These are phyloP conservation scores for Scutellaria barbata DNA, from an alignment of 257 asterid genomes.

Conservation along the genomic window DNA sequence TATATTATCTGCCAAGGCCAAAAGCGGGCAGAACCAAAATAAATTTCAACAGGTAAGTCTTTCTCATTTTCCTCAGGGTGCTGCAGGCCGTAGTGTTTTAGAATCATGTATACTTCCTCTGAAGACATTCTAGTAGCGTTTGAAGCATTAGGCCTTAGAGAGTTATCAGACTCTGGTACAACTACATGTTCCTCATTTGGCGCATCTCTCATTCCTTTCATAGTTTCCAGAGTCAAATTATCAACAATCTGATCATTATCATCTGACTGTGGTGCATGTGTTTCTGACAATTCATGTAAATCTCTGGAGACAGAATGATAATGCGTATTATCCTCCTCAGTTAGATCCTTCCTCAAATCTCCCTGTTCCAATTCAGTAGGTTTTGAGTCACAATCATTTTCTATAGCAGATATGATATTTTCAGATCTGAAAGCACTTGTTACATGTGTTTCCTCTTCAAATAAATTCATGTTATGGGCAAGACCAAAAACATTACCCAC, in stretches of 20 bases:
- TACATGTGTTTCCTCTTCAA: slow-evolving; percentile 28
- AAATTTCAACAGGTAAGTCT: slow-evolving; percentile 47
- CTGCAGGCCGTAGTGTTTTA: slow-evolving; percentile 36
- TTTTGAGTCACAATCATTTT: slow-evolving; percentile 32
- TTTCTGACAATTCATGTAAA: slow-evolving; percentile 19
- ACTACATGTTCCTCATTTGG: slow-evolving; percentile 27
- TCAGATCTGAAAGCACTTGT: slow-evolving; percentile 26
- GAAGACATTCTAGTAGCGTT: slow-evolving; percentile 43
- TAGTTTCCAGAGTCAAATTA: slow-evolving; percentile 22
- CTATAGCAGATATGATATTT: slow-evolving; percentile 8
- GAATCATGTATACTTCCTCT: slow-evolving; percentile 41
- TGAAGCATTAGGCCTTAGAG: slow-evolving; percentile 32
- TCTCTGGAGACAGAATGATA: slow-evolving; percentile 30
- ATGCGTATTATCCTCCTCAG: slow-evolving; percentile 25
- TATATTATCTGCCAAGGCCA: slow-evolving; percentile 80
- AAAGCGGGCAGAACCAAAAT: slow-evolving; percentile 67
- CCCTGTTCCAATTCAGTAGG: slow-evolving; percentile 28
- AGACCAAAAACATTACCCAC: slow-evolving; percentile 29
- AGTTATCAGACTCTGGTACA: slow-evolving; percentile 22
- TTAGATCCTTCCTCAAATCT: slow-evolving; percentile 11
- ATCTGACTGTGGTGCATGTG: slow-evolving; percentile 27
- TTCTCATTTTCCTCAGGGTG: slow-evolving; percentile 42
- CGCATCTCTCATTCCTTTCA: slow-evolving; percentile 31
- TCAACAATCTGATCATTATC: slow-evolving; percentile 30
- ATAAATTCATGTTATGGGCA: slow-evolving; percentile 25